Conservation (phyloP, 306 rosid species). For the Medicago ruthenica region DNA sequence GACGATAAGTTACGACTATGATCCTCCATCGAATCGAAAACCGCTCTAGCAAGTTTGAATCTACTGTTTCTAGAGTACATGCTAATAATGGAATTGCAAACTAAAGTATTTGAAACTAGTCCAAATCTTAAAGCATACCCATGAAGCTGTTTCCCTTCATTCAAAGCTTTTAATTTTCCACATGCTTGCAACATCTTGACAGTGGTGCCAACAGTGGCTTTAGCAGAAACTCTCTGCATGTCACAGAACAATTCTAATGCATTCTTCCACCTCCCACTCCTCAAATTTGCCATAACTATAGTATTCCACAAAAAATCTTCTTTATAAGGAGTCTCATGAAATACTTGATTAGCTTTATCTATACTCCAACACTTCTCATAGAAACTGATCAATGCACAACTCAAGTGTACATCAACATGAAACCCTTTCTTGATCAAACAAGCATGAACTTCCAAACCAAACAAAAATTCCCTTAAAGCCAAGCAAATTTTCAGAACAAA, state of each 20-base stretch:
- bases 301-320: constrained; percentile 74
- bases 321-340: constrained; percentile 52
- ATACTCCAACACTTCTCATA: constrained; percentile 62
- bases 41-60: constrained; percentile 53
- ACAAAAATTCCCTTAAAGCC: constrained; percentile 48
- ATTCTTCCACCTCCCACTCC: constrained; percentile 59
- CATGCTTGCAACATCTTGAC: constrained; percentile 71
- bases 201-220: constrained; percentile 50
- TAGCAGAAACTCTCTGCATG: constrained; percentile 59
- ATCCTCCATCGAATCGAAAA: constrained; percentile 63
- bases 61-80: constrained; percentile 72
- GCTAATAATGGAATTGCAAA: constrained; percentile 67
- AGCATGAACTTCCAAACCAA: constrained; percentile 67
- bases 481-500: constrained; percentile 61
- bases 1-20: constrained; percentile 55
- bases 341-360: constrained; percentile 61
- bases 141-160: constrained; percentile 77
- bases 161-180: constrained; percentile 68
- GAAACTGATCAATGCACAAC: constrained; percentile 61
- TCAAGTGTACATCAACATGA: constrained; percentile 60
- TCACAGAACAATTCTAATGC: constrained; percentile 51
- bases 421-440: constrained; percentile 63
- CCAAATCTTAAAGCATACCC: constrained; percentile 65
- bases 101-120: constrained; percentile 51
- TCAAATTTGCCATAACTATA: constrained; percentile 59